Evolutionary conservation across 2,329 filamentous ascomycete species (phyloP), one percentile per base, ranked within the genome.

Genomic region (Lasiodiplodia gonubiensis): DNA sequence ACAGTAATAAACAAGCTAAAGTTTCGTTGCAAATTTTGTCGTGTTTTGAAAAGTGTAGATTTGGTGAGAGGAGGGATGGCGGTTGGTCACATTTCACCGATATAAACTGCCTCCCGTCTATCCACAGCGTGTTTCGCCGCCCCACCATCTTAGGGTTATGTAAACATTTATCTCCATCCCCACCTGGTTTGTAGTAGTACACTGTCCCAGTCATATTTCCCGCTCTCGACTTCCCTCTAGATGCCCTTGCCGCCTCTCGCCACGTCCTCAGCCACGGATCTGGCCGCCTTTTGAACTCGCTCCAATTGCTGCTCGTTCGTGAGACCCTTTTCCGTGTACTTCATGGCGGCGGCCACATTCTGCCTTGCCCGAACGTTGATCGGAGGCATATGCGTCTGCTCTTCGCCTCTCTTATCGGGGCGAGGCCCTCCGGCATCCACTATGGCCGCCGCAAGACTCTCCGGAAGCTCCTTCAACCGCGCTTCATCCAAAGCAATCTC

Each of bases 251-350:
- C 61, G 18, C 49, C 61, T 46, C 61, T 64, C 33, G 16, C 21
- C 10, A 64, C 49, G 14, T 25, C 48, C 21, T 53, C 61, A 2
- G 48, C 61, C 39, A 37, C 8, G 10, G 61, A 64, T 8, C 12
- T 49, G 4, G 30, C 23, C 16, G 18, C 3, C 21, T 57, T 25
- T 39, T 48, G 16, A 7, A 18, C 35, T 8, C 49, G 12, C 25
- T 68, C 66, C 21, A n/a, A 18, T 16, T 68, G 33, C 21, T 42
- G 10, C 23, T 68, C 60, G 42, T 48, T 57, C 52, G 57, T 37
- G 10, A 57, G 33, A 14, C 33, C 57, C 37, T 65, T 65, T 18
- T 57, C 16, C 55, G 48, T 21, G 30, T n/a, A 54, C n/a, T 57
- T 37, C 3, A 7, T 33, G 2, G 51, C 57, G 21, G 55, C 14